Conservation (phyloP, 805 yeast genomes). For the Suhomyces sp. region DNA sequence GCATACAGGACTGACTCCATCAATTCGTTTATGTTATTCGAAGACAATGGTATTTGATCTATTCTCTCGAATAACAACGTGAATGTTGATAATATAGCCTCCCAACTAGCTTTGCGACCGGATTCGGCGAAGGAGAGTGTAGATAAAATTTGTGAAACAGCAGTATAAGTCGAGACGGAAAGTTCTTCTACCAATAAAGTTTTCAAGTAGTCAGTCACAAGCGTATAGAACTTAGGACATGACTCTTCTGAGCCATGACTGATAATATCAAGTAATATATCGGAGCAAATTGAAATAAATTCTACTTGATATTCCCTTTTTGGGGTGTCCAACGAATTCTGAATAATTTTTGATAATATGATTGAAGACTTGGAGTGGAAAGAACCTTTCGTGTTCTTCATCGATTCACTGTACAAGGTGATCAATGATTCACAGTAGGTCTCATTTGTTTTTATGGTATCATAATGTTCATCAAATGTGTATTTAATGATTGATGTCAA, state of each 20-base stretch:
- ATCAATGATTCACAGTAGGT: conserved; percentile 58
- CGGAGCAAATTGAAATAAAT: conserved; percentile 43
- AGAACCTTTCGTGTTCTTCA: conserved; percentile 66
- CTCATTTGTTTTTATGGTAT: conserved; percentile 32
- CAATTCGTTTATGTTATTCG: conserved; percentile 9
- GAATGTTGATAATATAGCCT: conserved; percentile 18
- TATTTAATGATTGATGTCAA: conserved; percentile 46
- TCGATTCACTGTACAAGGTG: conserved; percentile 65
- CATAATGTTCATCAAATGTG: conserved; percentile 34
- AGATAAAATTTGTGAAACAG: conserved; percentile 39
- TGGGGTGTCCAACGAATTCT: conserved; percentile 20
- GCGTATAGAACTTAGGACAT: conserved; percentile 43
- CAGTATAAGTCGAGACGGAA: conserved; percentile 6
- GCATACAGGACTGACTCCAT: conserved; percentile 40
- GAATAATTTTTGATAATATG: conserved; percentile 46
- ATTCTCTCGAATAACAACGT: conserved; percentile 19
- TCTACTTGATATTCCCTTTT: conserved; percentile 7
- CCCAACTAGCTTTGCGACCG: conserved; percentile 63
- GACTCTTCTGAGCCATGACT: conserved; percentile 51
- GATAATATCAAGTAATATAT: conserved; percentile 52
- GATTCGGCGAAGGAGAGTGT: conserved; percentile 64
- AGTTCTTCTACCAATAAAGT: conserved; percentile 8
- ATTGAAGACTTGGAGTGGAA: conserved; percentile 68
- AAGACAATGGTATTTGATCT: neutral
- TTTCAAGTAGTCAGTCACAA: conserved; percentile 21